phyloP scores from a whole-genome alignment of 1,139 yeast genomes.

The Diutina sp. region DNA sequence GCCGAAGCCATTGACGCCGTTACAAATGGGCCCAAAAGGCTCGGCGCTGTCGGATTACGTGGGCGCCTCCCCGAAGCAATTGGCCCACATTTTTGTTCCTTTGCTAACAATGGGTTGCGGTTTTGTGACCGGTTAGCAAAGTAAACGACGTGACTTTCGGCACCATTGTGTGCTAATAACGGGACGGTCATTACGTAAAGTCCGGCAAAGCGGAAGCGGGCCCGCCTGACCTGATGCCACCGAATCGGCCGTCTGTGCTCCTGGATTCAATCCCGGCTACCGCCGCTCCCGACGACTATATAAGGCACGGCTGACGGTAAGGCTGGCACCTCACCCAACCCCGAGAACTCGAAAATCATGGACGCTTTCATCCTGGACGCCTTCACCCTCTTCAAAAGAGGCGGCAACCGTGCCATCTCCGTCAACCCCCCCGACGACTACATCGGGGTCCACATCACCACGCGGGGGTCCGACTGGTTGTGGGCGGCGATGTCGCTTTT shows the following conservation, averaged over 20 bases:
- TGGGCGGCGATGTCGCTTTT: slow-evolving; percentile 53
- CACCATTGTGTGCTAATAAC: not conserved
- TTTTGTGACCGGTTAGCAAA: not conserved
- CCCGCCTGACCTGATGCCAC: not conserved
- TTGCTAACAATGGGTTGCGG: not conserved
- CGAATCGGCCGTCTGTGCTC: not conserved
- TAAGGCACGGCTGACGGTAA: not conserved
- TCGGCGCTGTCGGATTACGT: no score
- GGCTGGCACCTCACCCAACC: not conserved
- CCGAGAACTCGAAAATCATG: not conserved
- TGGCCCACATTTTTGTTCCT: not conserved
- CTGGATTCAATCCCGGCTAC: not conserved
- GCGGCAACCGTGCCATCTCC: slow-evolving; percentile 32
- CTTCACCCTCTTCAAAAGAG: slow-evolving; percentile 1
- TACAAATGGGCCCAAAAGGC: not conserved
- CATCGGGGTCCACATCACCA: slow-evolving; percentile 39
- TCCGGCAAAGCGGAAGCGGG: not conserved
- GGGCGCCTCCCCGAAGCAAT: not conserved
- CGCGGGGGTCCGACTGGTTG: slow-evolving; percentile 56
- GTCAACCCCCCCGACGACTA: slow-evolving; percentile 30
- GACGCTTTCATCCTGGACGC: not conserved
- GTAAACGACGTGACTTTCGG: not conserved
- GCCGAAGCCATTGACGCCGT: not conserved
- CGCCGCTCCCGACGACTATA: not conserved
- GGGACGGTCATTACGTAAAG: not conserved